Conservation (phyloP, 495 filamentous ascomycete species). For the Chaetomium fimeti region DNA sequence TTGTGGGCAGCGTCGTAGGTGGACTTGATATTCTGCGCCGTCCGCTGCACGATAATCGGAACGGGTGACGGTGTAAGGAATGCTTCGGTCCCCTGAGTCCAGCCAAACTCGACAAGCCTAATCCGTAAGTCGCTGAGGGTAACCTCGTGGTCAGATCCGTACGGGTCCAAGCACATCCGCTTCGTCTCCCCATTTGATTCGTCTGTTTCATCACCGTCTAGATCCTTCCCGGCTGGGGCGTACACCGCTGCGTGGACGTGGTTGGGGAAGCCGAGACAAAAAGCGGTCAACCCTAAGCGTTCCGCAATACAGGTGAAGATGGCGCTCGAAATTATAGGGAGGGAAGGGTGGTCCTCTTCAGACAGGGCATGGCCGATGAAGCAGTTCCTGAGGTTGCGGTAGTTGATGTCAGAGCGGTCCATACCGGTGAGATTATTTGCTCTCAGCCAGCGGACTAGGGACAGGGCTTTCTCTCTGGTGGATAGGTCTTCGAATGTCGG, state of each 20-base stretch:
- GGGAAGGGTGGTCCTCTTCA: conserved; percentile 63
- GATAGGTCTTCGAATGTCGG: conserved; percentile 51
- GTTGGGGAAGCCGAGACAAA: conserved; percentile 71
- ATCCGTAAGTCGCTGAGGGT: conserved; percentile 55
- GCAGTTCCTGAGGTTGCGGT: conserved; percentile 77
- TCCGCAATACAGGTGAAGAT: conserved; percentile 47
- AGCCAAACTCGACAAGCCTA: conserved; percentile 63
- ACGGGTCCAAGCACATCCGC: conserved; percentile 83
- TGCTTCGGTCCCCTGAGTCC: conserved; percentile 51
- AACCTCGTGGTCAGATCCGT: conserved; percentile 66
- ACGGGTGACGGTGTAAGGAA: conserved; percentile 61
- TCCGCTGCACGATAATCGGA: conserved; percentile 68
- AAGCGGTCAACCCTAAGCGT: conserved; percentile 65
- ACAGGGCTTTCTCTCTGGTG: conserved; percentile 64
- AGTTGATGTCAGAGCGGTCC: conserved; percentile 55
- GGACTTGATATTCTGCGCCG: conserved; percentile 73
- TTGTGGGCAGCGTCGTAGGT: conserved; percentile 40
- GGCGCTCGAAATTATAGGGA: conserved; percentile 74
- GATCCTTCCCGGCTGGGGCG: conserved; percentile 55
- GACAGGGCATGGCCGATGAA: conserved; percentile 77
- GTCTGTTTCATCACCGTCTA: conserved; percentile 53
- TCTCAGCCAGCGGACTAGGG: conserved; percentile 64
- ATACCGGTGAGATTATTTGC: conserved; percentile 67
- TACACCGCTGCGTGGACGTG: conserved; percentile 76
- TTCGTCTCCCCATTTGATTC: conserved; percentile 38